These are phyloP conservation scores for Sphenostylis stenocarpa DNA, from an alignment of 306 rosid genomes.

Conservation along the genomic window DNA sequence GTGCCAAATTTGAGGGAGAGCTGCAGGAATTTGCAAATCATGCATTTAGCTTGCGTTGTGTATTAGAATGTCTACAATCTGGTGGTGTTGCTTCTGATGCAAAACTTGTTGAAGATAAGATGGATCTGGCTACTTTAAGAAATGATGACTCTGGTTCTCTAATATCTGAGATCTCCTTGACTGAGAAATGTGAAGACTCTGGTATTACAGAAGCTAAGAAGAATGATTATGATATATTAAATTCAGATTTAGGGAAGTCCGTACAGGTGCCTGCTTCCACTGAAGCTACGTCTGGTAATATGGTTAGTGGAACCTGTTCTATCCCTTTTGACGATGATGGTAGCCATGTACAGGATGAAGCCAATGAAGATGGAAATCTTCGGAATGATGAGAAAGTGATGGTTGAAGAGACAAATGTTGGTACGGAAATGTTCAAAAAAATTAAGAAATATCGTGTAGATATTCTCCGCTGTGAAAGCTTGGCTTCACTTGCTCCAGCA, in stretches of 20 bases:
- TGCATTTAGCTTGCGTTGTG: constrained; percentile 94
- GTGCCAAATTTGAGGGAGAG: constrained; percentile 96
- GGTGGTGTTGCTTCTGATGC: constrained; percentile 73
- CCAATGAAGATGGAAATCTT: constrained; percentile 38
- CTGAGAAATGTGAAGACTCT: constrained; percentile 40
- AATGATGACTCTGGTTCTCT: constrained; percentile 49
- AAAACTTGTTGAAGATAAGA: constrained; percentile 54
- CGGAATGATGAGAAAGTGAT: constrained; percentile 45
- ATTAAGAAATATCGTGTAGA: constrained; percentile 85
- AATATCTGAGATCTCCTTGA: constrained; percentile 48
- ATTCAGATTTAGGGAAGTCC: constrained; percentile 35
- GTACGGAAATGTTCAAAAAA: constrained; percentile 50
- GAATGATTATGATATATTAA: constrained; percentile 40
- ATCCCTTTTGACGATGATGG: constrained; percentile 41
- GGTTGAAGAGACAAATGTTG: constrained; percentile 59
- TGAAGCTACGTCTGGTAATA: constrained; percentile 40
- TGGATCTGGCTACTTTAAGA: constrained; percentile 42
- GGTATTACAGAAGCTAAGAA: constrained; percentile 35
- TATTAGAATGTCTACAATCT: constrained; percentile 84
- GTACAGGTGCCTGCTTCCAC: constrained; percentile 46
- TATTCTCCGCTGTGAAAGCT: constrained; percentile 95
- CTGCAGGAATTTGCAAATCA: constrained; percentile 98
- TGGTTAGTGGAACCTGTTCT: constrained; percentile 42
- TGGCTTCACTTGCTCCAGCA: constrained; percentile 93
- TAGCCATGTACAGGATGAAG: constrained; percentile 36